phyloP scores from a whole-genome alignment of 257 asterid species.

The Solanum ossicruentum region DNA sequence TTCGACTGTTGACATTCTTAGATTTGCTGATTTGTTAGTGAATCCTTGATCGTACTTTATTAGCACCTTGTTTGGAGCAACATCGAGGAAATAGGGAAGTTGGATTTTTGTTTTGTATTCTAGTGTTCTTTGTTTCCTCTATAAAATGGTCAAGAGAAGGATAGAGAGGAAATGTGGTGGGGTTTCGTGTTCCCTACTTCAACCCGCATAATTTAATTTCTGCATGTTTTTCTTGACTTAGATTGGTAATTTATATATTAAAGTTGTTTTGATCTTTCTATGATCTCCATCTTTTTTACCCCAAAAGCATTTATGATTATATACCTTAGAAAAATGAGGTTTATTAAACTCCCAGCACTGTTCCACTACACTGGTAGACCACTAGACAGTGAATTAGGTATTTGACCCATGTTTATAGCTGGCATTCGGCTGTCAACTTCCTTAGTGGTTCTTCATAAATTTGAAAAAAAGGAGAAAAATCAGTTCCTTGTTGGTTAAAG shows the following conservation, averaged over 20 bases:
- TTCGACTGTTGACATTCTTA: background rate
- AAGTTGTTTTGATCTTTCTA: background rate
- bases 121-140: background rate
- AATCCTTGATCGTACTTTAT: background rate
- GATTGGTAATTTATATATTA: background rate
- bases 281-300: background rate
- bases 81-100: background rate
- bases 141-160: background rate
- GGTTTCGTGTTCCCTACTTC: background rate
- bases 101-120: background rate
- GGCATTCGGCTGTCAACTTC: background rate
- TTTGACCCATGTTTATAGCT: background rate
- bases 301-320: background rate
- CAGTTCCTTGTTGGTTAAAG: background rate
- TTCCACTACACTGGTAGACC: background rate
- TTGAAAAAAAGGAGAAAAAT: background rate
- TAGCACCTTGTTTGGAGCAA: background rate
- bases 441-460: background rate
- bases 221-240: background rate
- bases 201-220: background rate
- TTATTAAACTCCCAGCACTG: background rate
- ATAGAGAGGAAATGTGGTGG: background rate
- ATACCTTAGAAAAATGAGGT: background rate
- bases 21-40: background rate
- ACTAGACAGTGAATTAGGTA: background rate